A percentile compares a stretch with the other conserved stretches of the same genome.
phyloP scores from a whole-genome alignment of 257 asterid genomes.

The Plantago major region DNA sequence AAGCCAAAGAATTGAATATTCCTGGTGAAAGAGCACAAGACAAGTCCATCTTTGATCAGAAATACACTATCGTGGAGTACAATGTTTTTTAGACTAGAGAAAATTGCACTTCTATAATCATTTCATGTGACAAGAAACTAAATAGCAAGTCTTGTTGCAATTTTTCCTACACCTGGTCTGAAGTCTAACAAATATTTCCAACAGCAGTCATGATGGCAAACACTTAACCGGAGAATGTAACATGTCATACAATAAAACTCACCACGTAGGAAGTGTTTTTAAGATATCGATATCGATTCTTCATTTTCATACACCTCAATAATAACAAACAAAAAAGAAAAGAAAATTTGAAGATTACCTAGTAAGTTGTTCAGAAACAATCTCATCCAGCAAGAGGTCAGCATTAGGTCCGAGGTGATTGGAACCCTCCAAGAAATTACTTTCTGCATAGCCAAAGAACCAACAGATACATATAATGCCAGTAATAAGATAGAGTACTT shows the following conservation, averaged over 20 bases:
- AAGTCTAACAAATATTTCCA: no score
- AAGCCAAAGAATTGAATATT: conserved; percentile 93
- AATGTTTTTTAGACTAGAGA: no score
- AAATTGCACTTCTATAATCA: no score
- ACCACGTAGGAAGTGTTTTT: no score
- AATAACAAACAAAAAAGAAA: not conserved
- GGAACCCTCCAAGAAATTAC: conserved; percentile 19
- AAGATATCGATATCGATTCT: no score
- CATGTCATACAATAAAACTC: no score
- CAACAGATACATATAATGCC: not conserved
- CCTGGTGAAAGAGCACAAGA: conserved; percentile 33
- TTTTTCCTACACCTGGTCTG: no score
- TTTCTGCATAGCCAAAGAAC: conserved; percentile 20
- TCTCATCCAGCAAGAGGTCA: conserved; percentile 74
- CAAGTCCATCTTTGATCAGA: not conserved
- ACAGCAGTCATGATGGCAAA: no score
- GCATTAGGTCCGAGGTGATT: conserved; percentile 21
- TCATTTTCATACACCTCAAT: not conserved
- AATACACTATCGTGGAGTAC: not conserved
- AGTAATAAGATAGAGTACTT: no score
- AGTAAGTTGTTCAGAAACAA: conserved; percentile 93
- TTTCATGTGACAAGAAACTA: no score
- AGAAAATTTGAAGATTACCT: conserved; percentile 51
- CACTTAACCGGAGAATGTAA: no score
- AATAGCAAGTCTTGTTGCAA: no score